phyloP scores from a whole-genome alignment of 2,329 filamentous ascomycete species.

The Diaporthe amygdali region DNA sequence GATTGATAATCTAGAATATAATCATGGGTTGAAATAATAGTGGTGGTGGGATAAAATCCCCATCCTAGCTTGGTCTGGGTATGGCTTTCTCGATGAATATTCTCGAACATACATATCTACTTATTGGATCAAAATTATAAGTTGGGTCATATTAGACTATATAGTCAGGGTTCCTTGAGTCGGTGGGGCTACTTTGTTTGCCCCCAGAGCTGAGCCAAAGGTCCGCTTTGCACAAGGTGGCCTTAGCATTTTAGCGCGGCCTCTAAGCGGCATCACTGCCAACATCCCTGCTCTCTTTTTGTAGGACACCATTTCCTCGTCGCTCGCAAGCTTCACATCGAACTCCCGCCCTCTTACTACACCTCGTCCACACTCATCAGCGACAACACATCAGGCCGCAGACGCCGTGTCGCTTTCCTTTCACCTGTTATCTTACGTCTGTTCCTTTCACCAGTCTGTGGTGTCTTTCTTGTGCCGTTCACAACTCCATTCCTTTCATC shows the following conservation, averaged over 20 bases:
- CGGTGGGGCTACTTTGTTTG: not conserved
- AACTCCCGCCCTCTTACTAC: not conserved
- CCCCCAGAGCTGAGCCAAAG: not conserved
- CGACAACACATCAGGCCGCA: conserved; percentile 3
- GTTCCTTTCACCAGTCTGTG: not conserved
- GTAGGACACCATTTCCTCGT: conserved; percentile 14
- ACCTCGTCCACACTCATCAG: not conserved
- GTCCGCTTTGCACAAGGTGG: conserved; percentile 11
- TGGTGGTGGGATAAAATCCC: no score
- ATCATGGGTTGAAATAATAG: no score
- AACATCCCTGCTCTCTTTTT: conserved; percentile 5
- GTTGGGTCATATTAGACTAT: no score
- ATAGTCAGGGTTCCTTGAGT: not conserved
- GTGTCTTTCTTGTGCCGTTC: not conserved
- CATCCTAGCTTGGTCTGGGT: no score
- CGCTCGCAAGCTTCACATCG: not conserved
- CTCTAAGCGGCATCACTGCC: not conserved
- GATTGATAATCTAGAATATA: no score
- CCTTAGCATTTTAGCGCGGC: conserved; percentile 6
- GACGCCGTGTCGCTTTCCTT: not conserved
- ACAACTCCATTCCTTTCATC: conserved; percentile 18
- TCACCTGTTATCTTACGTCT: not conserved
- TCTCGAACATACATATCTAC: no score
- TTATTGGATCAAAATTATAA: not conserved
- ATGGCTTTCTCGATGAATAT: no score